A percentile compares a stretch with the other conserved stretches of the same genome.
These are phyloP conservation scores for Monilinia polystroma DNA, from an alignment of 2,329 filamentous ascomycete species.

Conservation along the genomic window DNA sequence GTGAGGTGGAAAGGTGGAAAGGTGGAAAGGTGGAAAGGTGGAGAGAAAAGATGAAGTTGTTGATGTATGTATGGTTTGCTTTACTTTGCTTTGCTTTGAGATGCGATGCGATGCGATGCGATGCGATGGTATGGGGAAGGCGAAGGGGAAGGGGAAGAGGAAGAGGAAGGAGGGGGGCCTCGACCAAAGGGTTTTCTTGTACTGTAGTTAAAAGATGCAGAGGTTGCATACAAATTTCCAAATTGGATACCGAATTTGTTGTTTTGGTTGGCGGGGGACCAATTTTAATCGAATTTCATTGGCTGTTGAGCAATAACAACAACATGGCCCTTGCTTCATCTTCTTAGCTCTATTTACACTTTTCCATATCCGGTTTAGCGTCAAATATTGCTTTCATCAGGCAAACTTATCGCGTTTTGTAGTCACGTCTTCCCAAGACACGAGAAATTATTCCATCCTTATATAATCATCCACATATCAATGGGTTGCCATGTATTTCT, in stretches of 20 bases:
- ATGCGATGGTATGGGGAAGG: no score
- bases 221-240: background rate
- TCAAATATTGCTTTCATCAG: background rate
- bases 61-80: slow-evolving; percentile 6
- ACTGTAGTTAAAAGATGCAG: background rate
- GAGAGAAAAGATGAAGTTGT: slow-evolving; percentile 26
- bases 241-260: background rate
- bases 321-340: slow-evolving; percentile 4
- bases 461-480: background rate
- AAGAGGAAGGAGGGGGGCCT: background rate
- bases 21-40: slow-evolving; percentile 1
- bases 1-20: slow-evolving; percentile 18
- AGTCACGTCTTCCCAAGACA: slow-evolving; percentile 19
- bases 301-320: slow-evolving; percentile 2
- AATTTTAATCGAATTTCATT: background rate
- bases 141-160: no score
- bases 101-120: no score
- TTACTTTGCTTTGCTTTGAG: no score
- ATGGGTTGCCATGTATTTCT: background rate
- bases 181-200: slow-evolving; percentile 12
- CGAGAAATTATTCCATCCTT: background rate
- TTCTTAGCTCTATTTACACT: slow-evolving; percentile 20
- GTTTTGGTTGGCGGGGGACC: slow-evolving; percentile 18
- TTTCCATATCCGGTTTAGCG: background rate
- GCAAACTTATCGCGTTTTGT: background rate